A percentile compares a stretch with the other conserved stretches of the same genome.
phyloP scores from a whole-genome alignment of 2,329 filamentous ascomycete genomes.

The Hymenoscyphus repandus region DNA sequence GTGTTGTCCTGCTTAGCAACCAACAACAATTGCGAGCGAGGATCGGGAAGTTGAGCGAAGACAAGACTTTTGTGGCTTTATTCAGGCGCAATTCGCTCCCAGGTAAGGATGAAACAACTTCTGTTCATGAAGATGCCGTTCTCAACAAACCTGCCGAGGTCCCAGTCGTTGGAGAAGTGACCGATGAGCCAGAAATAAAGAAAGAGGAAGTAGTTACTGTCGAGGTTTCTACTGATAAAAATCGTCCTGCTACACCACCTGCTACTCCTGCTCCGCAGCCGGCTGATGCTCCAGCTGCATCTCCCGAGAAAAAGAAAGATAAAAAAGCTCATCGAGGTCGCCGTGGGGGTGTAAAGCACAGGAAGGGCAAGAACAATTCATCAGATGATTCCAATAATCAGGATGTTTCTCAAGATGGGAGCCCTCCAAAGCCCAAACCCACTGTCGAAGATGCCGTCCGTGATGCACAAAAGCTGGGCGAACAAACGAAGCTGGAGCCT shows the following conservation, averaged over 20 bases:
- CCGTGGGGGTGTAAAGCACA: constrained; percentile 66
- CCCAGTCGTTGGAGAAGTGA: constrained; percentile 2
- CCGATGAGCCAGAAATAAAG: constrained; percentile 1
- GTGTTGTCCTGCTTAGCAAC: constrained; percentile 20
- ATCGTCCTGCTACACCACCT: not conserved
- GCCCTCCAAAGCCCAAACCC: constrained; percentile 29
- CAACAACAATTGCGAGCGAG: constrained; percentile 25
- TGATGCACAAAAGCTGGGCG: constrained; percentile 53
- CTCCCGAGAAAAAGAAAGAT: constrained; percentile 44
- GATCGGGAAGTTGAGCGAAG: constrained; percentile 28
- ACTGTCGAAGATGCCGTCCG: constrained; percentile 57
- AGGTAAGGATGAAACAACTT: too few species aligned
- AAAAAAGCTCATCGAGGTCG: constrained; percentile 66
- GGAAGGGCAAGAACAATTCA: constrained; percentile 41
- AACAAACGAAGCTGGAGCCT: constrained; percentile 49
- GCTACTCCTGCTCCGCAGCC: not conserved
- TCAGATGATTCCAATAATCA: constrained; percentile 9
- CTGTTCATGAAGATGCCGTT: too few species aligned
- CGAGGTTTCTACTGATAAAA: not conserved
- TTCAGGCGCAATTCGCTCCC: not conserved
- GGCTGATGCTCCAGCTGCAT: constrained; percentile 23
- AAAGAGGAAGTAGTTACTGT: not conserved
- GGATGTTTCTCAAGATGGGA: constrained; percentile 35
- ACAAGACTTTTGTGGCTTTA: constrained; percentile 22
- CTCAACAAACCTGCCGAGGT: constrained; percentile 1